Conservation (phyloP, 805 yeast genomes). For the Cyberlindnera galapagoensis region DNA sequence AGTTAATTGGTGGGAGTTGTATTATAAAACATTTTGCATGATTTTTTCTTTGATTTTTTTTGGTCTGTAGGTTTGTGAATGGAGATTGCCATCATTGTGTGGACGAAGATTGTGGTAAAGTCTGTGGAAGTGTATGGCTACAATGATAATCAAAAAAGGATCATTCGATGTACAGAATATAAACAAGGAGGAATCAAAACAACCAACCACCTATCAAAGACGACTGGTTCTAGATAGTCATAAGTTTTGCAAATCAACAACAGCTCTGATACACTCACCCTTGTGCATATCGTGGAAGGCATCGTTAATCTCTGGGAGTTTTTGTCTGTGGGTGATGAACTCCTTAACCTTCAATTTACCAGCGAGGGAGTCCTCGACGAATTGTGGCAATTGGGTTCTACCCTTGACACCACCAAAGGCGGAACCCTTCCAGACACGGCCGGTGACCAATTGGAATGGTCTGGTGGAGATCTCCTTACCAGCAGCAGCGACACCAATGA, state of each 20-base stretch:
- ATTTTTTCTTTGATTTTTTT: not conserved
- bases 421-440: conserved; percentile 98
- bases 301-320: conserved; percentile 68
- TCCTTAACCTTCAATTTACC: conserved; percentile 89
- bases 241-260: conserved; percentile 41
- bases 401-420: conserved; percentile 99
- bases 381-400: conserved; percentile 86
- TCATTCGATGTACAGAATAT: too few species aligned
- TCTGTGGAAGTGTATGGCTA: too few species aligned
- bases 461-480: conserved; percentile 95
- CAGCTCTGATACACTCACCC: conserved; percentile 94
- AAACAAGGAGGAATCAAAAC: too few species aligned
- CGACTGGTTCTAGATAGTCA: too few species aligned
- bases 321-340: conserved; percentile 86
- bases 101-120: too few species aligned
- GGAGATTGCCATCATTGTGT: too few species aligned
- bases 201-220: too few species aligned
- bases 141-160: too few species aligned
- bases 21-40: conserved; percentile 1
- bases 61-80: too few species aligned
- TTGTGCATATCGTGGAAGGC: conserved; percentile 94
- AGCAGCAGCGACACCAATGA: conserved; percentile 98
- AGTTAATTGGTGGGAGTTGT: conserved; percentile 1
- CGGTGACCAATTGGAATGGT: conserved; percentile 98
- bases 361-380: conserved; percentile 76